Base-by-base conservation (phyloP, 345 rosid genomes). In the Carallia pectinifolia region DNA sequence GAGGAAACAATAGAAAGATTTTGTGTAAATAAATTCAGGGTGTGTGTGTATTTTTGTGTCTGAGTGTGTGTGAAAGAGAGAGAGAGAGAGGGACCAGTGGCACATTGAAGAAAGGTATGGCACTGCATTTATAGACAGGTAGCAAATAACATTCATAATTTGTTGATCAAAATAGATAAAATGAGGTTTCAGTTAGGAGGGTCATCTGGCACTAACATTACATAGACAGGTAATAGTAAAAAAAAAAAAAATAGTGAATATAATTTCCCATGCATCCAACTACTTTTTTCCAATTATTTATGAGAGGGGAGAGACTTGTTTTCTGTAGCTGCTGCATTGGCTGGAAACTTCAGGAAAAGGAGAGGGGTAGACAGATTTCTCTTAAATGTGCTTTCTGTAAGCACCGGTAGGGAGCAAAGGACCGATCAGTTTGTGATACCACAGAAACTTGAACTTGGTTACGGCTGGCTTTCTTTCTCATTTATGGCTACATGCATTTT, bases 1-100 rank as follows among this genome's bases (percentile, higher is more conserved):
- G 34, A 10, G 18, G 70, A 64, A 61, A 76, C 69, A 76, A 75
- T 61, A 31, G 73, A 80, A 65, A 69, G 71, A 70, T 74, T 50
- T 76, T 71, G 78, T 38, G 37, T 82, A 68, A 27, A 56, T 77
- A 80, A 79, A 81, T 79, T 83, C 80, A 82, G 61, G 60, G 16
- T 38, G 40, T 38, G 40, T 12, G 50, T 44, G 16, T 44, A 9
- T 39, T 2, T 39, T 13, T 44, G 50, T 44, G 47, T 39, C 2
- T 39, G 48, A 34, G 61, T 50, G 30, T 62, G 72, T 37, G 52
- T 56, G 75, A 5, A 72, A 64, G 77, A 64, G 64, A 33, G 69
- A 66, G 60, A 69, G 72, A 33, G 78, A 60, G 75, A 56, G 53
- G 55, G 48, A 9, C 15, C 48, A 40, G 15, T 40, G 9, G 48